phyloP scores from a whole-genome alignment of 306 rosid species.

The Cucurbita moschata region DNA sequence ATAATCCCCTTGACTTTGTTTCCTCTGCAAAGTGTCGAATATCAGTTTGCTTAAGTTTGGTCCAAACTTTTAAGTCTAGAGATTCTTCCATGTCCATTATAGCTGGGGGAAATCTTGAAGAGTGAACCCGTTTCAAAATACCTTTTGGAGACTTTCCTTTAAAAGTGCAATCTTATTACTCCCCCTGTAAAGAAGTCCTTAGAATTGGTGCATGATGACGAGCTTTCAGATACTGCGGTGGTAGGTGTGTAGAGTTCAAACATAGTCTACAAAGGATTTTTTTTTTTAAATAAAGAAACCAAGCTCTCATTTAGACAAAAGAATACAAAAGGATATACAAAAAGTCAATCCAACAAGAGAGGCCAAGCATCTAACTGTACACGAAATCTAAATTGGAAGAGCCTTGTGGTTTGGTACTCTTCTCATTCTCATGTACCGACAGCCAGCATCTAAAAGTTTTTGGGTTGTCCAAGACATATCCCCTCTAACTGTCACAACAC shows the following conservation, averaged over 20 bases:
- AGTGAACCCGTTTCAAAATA: neutral
- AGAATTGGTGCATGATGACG: neutral
- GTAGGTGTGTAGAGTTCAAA: neutral
- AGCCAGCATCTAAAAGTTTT: neutral
- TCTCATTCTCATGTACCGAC: too few species aligned
- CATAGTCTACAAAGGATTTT: neutral
- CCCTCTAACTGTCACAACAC: neutral
- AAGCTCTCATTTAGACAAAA: too few species aligned
- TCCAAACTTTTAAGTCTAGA: neutral
- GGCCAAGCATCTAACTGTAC: too few species aligned
- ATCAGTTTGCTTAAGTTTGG: neutral
- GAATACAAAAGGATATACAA: too few species aligned
- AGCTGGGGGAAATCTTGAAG: neutral
- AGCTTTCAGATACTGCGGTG: neutral
- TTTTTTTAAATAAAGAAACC: too few species aligned
- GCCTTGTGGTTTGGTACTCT: neutral
- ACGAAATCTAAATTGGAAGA: neutral
- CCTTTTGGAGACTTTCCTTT: neutral
- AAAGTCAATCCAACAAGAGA: too few species aligned
- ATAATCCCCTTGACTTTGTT: neutral
- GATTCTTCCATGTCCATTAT: too few species aligned
- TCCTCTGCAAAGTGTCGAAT: neutral
- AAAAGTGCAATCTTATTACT: neutral
- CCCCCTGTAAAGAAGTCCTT: neutral
- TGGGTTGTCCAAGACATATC: neutral